Conservation (phyloP, 148 eudicot genomes). For the Pharnaceum exiguum region DNA sequence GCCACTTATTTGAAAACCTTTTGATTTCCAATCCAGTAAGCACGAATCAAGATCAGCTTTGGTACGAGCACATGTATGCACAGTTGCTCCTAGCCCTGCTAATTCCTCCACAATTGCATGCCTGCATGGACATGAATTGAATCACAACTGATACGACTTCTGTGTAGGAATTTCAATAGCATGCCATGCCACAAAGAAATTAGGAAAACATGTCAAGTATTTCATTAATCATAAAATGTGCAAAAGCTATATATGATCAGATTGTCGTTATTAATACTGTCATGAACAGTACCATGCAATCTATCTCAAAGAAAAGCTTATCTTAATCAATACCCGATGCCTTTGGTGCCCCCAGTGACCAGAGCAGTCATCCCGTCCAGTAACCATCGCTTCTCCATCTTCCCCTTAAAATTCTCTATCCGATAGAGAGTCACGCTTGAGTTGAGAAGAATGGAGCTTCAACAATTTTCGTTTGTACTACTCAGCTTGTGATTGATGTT, state of each 20-base stretch:
- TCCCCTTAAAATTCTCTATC: neutral
- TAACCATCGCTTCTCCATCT: slow-evolving; percentile 5
- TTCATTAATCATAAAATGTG: no score
- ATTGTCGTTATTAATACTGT: no score
- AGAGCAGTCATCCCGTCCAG: slow-evolving; percentile 13
- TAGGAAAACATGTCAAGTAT: no score
- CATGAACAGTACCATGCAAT: no score
- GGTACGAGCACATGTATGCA: slow-evolving; percentile 25
- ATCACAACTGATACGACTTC: no score
- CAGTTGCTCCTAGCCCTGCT: slow-evolving; percentile 15
- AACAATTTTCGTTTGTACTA: no score
- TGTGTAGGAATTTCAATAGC: no score
- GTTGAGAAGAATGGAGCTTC: neutral
- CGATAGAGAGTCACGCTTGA: neutral
- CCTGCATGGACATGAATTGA: no score
- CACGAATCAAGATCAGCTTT: slow-evolving; percentile 3
- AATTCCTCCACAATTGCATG: slow-evolving; percentile 26
- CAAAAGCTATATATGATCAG: no score
- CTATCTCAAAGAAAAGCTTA: no score
- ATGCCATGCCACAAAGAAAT: no score
- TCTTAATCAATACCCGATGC: slow-evolving; percentile 2
- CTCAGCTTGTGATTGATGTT: no score
- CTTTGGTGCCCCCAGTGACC: slow-evolving; percentile 17
- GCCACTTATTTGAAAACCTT: slow-evolving; percentile 14
- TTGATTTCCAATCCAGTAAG: slow-evolving; percentile 7